Percentiles rank a stretch among this genome's conserved stretches.
Conservation (phyloP, 129 eudicot species). For the Dittrichia graveolens region DNA sequence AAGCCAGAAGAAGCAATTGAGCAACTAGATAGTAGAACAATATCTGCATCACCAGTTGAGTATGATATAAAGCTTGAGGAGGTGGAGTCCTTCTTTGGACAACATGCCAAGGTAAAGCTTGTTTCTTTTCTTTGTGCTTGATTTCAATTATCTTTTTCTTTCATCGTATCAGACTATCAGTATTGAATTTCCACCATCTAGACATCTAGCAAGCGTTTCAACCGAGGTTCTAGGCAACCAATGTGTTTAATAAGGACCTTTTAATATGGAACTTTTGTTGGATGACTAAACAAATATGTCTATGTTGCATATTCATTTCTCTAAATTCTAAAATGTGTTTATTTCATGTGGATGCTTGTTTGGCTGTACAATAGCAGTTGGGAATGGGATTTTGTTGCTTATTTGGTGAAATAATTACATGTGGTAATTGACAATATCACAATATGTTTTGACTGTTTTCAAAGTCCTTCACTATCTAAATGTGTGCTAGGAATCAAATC, state of each 20-base stretch:
- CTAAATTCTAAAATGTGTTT: neutral
- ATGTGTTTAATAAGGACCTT: neutral
- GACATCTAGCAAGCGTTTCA: too few species aligned
- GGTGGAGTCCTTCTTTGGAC: conserved; percentile 74
- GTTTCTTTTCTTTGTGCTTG: neutral
- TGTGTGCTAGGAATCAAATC: too few species aligned
- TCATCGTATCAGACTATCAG: too few species aligned
- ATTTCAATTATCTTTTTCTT: neutral
- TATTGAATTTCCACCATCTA: too few species aligned
- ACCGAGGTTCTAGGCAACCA: too few species aligned
- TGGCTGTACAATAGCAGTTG: neutral
- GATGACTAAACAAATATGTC: neutral
- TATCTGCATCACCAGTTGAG: conserved; percentile 85
- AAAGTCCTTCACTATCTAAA: neutral
- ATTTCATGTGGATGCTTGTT: neutral
- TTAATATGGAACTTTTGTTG: conserved; percentile 3
- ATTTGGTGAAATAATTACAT: neutral
- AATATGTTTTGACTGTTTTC: neutral
- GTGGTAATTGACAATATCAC: neutral
- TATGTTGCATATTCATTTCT: neutral
- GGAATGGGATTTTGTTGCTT: neutral
- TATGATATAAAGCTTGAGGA: conserved; percentile 82
- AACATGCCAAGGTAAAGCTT: conserved; percentile 61
- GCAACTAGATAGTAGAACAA: conserved; percentile 76
- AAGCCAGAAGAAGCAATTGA: conserved; percentile 84